Percentiles rank a stretch among this genome's conserved stretches.
These are phyloP conservation scores for Echium plantagineum DNA, from an alignment of 257 asterid species.

Conservation along the genomic window DNA sequence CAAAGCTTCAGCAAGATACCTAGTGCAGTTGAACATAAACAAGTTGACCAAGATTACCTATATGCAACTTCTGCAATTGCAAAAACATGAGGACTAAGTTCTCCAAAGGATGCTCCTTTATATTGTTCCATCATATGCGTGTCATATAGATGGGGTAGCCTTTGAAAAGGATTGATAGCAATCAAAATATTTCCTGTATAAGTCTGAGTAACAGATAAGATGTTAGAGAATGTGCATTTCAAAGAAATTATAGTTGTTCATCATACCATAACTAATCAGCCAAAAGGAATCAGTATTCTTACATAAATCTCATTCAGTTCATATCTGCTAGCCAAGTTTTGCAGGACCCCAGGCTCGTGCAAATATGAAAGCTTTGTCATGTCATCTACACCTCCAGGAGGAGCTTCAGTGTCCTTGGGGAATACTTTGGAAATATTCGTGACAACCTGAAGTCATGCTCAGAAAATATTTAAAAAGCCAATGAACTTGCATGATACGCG, in stretches of 20 bases:
- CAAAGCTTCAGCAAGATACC: slow-evolving; percentile 5
- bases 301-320: slow-evolving; percentile 97
- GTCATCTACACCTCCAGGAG: slow-evolving; percentile 99
- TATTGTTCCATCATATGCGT: slow-evolving; percentile 99
- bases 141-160: slow-evolving; percentile 94
- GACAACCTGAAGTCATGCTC: slow-evolving; percentile 47
- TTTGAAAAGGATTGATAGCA: slow-evolving; percentile 96
- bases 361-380: slow-evolving; percentile 99
- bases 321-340: slow-evolving; percentile 87
- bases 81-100: slow-evolving; percentile 98
- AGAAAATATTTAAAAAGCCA: neutral
- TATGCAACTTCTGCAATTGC: slow-evolving; percentile 96
- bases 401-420: slow-evolving; percentile 91
- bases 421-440: slow-evolving; percentile 68
- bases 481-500: neutral
- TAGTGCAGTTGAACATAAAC: neutral
- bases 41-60: slow-evolving; percentile 33
- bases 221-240: neutral
- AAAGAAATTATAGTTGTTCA: neutral
- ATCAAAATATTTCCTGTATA: slow-evolving; percentile 97
- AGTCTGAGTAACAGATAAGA: slow-evolving; percentile 45
- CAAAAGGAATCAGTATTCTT: slow-evolving; percentile 6
- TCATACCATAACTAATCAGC: neutral
- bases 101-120: slow-evolving; percentile 96
- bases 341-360: slow-evolving; percentile 99